Base-by-base conservation (phyloP, 164 flowering plant species). In the Chloranthus sessilifolius region DNA sequence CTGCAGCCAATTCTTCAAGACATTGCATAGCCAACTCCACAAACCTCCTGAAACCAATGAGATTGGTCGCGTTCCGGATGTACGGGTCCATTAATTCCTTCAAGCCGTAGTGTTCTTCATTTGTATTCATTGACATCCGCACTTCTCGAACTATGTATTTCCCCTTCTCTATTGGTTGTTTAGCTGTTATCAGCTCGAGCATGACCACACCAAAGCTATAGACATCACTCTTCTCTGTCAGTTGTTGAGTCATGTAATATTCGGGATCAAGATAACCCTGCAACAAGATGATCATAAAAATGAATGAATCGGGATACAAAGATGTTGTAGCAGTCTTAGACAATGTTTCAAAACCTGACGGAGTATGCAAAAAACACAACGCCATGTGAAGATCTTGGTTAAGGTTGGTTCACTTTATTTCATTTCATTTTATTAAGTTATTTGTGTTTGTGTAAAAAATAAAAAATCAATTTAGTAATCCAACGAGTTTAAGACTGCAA, bases 211-310 rank as follows among this genome's bases (percentile, higher is more conserved):
- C 98, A 52, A 79, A 90, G 55, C 95, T 82, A 71, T 85, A 90
- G 3, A 87, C 95, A 25, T 87, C 97, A 25, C 95, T 86, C 60
- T 83, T 90, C 48, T 90, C 94, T 9, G 94, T 82, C 52, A 90
- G 50, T 47, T 87, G 95, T 53, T 87, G 94, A 11, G 85, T 90
- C 91, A 83, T 78, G 74, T 87, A 90, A 51, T 90, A 90, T 59
- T 91, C 98, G n/a, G 98, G 98, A 71, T 91, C 96, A 30, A 91
- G 59, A 70, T 91, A 91, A 35, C 98, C 98, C 98, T 90, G 79
- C 70, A 61, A 34, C 7, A 37, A 21, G 22, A 22, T 4, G 4
- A 16, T 0, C 3, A 48, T 19, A 20, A 35, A n/a, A 43, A 33
- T 36, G 38, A n/a, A n/a, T n/a, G n/a, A n/a, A n/a, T n/a, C n/a